These are phyloP conservation scores for Elsinoe ampelina DNA, from an alignment of 2,329 filamentous ascomycete genomes.

Conservation along the genomic window DNA sequence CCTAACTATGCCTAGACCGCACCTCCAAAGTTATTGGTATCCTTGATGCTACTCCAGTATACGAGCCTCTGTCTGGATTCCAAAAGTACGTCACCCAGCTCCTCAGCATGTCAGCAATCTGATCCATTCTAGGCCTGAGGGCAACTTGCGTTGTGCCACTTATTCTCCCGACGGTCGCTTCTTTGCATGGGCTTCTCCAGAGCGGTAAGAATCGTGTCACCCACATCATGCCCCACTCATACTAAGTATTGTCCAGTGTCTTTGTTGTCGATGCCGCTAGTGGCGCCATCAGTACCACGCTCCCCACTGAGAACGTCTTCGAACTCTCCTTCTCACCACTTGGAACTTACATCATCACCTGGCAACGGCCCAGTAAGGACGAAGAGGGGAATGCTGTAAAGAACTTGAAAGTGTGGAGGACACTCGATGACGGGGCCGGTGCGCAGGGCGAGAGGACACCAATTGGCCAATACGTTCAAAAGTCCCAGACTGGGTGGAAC, in stretches of 20 bases:
- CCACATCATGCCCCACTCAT: background rate
- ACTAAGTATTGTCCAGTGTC: constrained; percentile 46
- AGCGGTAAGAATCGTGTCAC: constrained; percentile 42
- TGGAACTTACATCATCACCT: constrained; percentile 90
- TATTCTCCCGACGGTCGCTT: constrained; percentile 96
- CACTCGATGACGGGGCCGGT: constrained; percentile 57
- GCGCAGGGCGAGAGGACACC: constrained; percentile 57
- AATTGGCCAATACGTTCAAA: constrained; percentile 87
- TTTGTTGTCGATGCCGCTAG: constrained; percentile 71
- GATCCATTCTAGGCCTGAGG: constrained; percentile 57
- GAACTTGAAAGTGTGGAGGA: constrained; percentile 95
- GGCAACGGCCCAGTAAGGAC: constrained; percentile 89
- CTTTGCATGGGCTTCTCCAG: constrained; percentile 87
- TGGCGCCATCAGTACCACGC: constrained; percentile 63
- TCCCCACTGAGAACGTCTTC: constrained; percentile 77
- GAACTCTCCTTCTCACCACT: constrained; percentile 90
- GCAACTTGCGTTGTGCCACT: constrained; percentile 85
- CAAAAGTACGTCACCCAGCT: constrained; percentile 35
- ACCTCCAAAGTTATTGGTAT: constrained; percentile 94
- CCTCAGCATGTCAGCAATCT: background rate
- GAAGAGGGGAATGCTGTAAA: constrained; percentile 87
- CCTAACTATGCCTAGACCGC: constrained; percentile 49
- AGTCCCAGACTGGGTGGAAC: constrained; percentile 92
- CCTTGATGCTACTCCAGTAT: constrained; percentile 82
- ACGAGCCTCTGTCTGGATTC: constrained; percentile 77